These are phyloP conservation scores for Eucalyptus marginata DNA, from an alignment of 345 rosid genomes.

Conservation along the genomic window DNA sequence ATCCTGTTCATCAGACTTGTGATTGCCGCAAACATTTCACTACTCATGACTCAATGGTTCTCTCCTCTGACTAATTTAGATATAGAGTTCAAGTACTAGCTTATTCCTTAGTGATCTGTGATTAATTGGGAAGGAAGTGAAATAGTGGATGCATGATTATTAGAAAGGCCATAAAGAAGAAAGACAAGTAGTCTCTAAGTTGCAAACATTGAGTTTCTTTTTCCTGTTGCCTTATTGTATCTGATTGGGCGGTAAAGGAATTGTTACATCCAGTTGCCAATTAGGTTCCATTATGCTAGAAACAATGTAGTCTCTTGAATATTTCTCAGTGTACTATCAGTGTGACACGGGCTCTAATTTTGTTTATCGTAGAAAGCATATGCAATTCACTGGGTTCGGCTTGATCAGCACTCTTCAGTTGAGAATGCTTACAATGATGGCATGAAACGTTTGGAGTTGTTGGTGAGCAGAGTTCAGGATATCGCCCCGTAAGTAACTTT, in stretches of 20 bases:
- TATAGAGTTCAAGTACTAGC: not conserved
- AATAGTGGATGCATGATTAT: not conserved
- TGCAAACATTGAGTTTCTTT: not conserved
- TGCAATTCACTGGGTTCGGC: conserved; percentile 51
- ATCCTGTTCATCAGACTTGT: not conserved
- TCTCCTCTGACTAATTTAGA: not conserved
- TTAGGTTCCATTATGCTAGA: not conserved
- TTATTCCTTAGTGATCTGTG: not conserved
- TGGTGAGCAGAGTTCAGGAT: conserved; percentile 32
- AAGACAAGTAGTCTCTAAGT: not conserved
- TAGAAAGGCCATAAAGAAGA: not conserved
- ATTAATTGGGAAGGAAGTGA: not conserved
- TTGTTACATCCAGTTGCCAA: not conserved
- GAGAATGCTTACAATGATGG: conserved; percentile 46
- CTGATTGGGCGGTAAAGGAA: not conserved
- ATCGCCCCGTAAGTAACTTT: conserved; percentile 22
- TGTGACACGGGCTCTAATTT: not conserved
- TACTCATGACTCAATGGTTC: not conserved
- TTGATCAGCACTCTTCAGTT: conserved; percentile 27
- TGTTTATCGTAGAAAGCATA: conserved; percentile 28
- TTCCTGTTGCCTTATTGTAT: not conserved
- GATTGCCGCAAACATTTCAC: not conserved
- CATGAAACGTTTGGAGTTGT: conserved; percentile 20
- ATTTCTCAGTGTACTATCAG: not conserved
- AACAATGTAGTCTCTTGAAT: not conserved